Percentiles rank a stretch among this genome's conserved stretches.
These are phyloP conservation scores for Xylaria sp. DNA, from an alignment of 2,329 filamentous ascomycete species.

Conservation along the genomic window DNA sequence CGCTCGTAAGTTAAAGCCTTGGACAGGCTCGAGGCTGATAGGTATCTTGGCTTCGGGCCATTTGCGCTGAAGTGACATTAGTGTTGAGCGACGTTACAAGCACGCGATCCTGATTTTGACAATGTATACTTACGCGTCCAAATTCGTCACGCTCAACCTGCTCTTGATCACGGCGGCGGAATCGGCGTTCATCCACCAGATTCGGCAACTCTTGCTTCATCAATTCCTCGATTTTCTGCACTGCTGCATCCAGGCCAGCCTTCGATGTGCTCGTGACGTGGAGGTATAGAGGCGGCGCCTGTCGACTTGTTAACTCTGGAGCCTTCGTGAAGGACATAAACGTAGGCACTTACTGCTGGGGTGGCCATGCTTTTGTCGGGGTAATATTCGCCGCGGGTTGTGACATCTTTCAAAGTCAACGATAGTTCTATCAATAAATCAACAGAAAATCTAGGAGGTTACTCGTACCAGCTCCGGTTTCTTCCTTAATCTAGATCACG, in stretches of 20 bases:
- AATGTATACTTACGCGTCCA: constrained; percentile 74
- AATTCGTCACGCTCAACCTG: constrained; percentile 89
- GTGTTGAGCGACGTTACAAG: constrained; percentile 32
- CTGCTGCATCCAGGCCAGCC: constrained; percentile 88
- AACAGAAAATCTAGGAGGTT: constrained; percentile 62
- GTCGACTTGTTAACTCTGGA: constrained; percentile 33
- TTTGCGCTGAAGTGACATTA: constrained; percentile 78
- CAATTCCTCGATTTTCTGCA: constrained; percentile 89
- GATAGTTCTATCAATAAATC: constrained; percentile 61
- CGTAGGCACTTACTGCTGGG: constrained; percentile 75
- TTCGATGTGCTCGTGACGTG: constrained; percentile 95
- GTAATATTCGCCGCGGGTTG: constrained; percentile 94
- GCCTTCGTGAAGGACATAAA: neutral
- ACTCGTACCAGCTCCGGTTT: constrained; percentile 99
- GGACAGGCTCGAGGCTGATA: constrained; percentile 88
- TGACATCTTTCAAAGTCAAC: constrained; percentile 89
- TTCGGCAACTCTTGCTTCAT: constrained; percentile 97
- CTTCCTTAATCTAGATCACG: constrained; percentile 99
- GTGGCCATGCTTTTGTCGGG: constrained; percentile 98
- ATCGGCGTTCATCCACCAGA: constrained; percentile 92
- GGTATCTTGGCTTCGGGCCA: constrained; percentile 98
- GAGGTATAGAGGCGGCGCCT: constrained; percentile 94
- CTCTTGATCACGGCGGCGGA: constrained; percentile 84
- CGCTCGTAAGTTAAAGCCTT: constrained; percentile 94
- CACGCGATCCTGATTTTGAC: neutral